These are phyloP conservation scores for Aureobasidium sp. DNA, from an alignment of 2,329 filamentous ascomycete genomes.

Conservation along the genomic window DNA sequence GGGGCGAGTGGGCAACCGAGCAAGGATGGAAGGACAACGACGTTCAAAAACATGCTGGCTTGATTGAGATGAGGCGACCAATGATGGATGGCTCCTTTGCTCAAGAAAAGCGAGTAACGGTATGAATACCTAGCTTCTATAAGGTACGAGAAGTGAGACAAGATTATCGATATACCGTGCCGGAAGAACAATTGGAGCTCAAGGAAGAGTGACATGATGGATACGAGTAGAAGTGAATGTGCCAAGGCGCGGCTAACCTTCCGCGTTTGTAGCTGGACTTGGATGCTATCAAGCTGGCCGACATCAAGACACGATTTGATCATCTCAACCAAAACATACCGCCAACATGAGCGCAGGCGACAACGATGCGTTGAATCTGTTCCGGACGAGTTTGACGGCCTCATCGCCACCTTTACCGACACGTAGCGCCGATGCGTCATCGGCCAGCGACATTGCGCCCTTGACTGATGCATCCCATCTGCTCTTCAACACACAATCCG, in stretches of 20 bases:
- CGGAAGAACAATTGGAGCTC: too few species aligned
- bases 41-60: constrained; percentile 7
- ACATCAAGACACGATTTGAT: background rate
- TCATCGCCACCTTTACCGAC: constrained; percentile 65
- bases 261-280: background rate
- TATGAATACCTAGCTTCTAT: background rate
- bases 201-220: background rate
- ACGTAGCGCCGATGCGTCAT: constrained; percentile 58
- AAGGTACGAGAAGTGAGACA: background rate
- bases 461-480: constrained; percentile 70
- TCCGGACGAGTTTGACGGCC: constrained; percentile 74
- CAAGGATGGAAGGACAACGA: background rate
- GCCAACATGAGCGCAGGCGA: constrained; percentile 39
- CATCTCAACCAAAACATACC: constrained; percentile 13
- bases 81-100: background rate
- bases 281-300: background rate
- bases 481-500: constrained; percentile 29
- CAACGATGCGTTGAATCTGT: constrained; percentile 65
- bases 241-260: constrained; percentile 11
- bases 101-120: background rate
- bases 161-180: background rate
- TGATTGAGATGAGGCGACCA: background rate
- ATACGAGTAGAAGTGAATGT: background rate
- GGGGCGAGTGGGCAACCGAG: background rate
- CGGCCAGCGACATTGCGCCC: constrained; percentile 52